A percentile compares a stretch with the other conserved stretches of the same genome.
phyloP scores from a whole-genome alignment of 305 asterid genomes.

The Ilex paraguariensis region DNA sequence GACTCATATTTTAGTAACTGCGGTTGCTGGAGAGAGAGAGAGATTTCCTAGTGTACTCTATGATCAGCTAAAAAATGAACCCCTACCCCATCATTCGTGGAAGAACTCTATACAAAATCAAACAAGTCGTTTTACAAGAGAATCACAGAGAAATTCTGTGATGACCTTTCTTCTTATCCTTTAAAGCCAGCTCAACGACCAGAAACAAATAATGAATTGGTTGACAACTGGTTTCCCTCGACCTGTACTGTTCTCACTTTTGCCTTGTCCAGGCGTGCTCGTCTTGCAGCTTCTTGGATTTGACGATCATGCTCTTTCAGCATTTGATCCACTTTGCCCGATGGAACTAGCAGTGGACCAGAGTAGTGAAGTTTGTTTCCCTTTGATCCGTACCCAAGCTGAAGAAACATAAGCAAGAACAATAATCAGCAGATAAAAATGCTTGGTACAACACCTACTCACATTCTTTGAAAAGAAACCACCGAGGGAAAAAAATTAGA shows the following conservation, averaged over 20 bases:
- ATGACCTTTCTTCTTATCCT: constrained; percentile 15
- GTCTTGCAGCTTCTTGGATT: constrained; percentile 80
- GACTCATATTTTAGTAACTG: constrained; percentile 10
- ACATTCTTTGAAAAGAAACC: too few species aligned
- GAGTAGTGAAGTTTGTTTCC: constrained; percentile 89
- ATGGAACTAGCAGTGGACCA: constrained; percentile 77
- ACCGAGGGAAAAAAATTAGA: too few species aligned
- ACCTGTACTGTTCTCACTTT: constrained; percentile 57
- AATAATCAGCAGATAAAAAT: too few species aligned
- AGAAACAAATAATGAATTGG: constrained; percentile 55
- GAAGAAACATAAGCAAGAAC: constrained; percentile 1
- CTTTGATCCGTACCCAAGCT: constrained; percentile 78
- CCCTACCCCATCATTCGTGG: constrained; percentile 15
- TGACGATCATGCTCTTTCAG: constrained; percentile 89
- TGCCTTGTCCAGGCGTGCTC: constrained; percentile 83
- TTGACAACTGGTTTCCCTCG: constrained; percentile 45
- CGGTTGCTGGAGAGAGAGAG: constrained; percentile 18
- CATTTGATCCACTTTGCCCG: constrained; percentile 84
- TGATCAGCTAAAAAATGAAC: constrained; percentile 23
- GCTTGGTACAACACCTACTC: too few species aligned
- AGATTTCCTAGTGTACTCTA: constrained; percentile 29
- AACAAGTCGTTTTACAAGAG: constrained; percentile 21
- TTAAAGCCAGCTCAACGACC: constrained; percentile 46
- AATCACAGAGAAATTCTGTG: constrained; percentile 9
- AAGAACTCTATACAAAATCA: constrained; percentile 46